A percentile compares a stretch with the other conserved stretches of the same genome.
phyloP scores from a whole-genome alignment of 768 basidiomycete species.

The Suillus sp. region DNA sequence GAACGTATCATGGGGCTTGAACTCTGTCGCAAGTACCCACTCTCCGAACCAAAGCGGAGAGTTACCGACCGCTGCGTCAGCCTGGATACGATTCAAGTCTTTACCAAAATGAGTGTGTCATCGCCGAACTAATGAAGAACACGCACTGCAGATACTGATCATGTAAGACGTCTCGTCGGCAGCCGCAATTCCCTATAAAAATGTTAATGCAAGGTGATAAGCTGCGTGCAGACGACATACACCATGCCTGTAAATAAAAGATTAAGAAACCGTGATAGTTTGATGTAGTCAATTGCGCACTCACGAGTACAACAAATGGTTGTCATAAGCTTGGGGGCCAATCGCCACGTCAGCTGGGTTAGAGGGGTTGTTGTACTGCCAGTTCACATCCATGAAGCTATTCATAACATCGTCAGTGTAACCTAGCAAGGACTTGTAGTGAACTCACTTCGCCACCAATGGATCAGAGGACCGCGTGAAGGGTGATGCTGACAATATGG shows the following conservation, averaged over 20 bases:
- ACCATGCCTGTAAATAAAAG: constrained; percentile 50
- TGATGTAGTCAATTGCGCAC: constrained; percentile 22
- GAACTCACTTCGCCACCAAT: constrained; percentile 42
- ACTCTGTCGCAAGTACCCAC: constrained; percentile 60
- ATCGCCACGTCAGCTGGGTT: too few relatives aligned
- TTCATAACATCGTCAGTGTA: neutral
- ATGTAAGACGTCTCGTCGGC: constrained; percentile 66
- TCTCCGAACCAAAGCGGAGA: constrained; percentile 32
- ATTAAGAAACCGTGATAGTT: constrained; percentile 4
- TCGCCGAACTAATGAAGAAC: neutral
- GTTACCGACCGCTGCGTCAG: constrained; percentile 46
- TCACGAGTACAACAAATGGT: constrained; percentile 77
- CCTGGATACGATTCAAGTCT: constrained; percentile 63
- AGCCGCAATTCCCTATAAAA: constrained; percentile 65
- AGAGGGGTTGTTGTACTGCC: too few relatives aligned
- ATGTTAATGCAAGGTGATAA: neutral
- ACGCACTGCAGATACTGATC: constrained; percentile 24
- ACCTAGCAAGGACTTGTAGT: neutral
- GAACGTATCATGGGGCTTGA: constrained; percentile 49
- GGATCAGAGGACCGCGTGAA: constrained; percentile 24
- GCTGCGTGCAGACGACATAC: constrained; percentile 35
- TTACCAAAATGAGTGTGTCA: neutral
- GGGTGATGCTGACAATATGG: constrained; percentile 25
- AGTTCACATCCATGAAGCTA: constrained; percentile 46
- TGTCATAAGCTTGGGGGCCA: constrained; percentile 54